Conservation (phyloP, 2,329 filamentous ascomycete genomes). For the Paramyrothecium roridum region DNA sequence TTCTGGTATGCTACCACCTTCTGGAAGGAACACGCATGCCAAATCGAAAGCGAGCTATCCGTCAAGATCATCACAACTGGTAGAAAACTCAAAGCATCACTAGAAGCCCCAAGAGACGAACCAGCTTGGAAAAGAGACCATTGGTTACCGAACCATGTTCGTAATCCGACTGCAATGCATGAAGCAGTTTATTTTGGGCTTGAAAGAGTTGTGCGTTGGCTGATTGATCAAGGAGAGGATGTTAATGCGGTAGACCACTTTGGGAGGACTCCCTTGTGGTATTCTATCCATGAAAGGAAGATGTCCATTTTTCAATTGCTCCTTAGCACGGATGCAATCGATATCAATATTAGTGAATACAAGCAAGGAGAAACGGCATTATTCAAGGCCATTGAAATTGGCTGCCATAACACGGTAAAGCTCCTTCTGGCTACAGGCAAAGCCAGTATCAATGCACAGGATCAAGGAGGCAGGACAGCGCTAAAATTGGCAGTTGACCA, state of each 20-base stretch:
- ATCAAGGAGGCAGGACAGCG: not conserved
- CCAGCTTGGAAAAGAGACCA: too few relatives aligned
- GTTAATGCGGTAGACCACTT: not conserved
- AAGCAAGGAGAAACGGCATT: too few relatives aligned
- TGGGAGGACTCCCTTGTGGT: not conserved
- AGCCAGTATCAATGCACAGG: not conserved
- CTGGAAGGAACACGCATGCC: too few relatives aligned
- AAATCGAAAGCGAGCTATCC: too few relatives aligned
- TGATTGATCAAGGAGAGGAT: not conserved
- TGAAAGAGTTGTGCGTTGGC: conserved; percentile 5
- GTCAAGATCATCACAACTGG: too few relatives aligned
- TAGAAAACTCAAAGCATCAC: too few relatives aligned
- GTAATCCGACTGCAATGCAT: conserved; percentile 9
- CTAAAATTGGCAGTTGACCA: not conserved
- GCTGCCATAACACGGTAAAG: too few relatives aligned
- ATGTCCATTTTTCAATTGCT: not conserved
- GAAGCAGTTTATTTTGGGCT: conserved; percentile 21
- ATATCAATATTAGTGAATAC: too few relatives aligned
- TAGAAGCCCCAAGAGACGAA: too few relatives aligned
- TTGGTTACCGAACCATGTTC: too few relatives aligned
- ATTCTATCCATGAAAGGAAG: not conserved
- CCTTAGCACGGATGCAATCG: not conserved
- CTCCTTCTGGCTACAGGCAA: not conserved
- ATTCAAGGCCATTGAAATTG: too few relatives aligned
- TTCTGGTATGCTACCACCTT: conserved; percentile 11